Evolutionary conservation across 1,284 basidiomycete genomes (phyloP), one percentile per base, ranked within the genome.

Genomic region (Puccinia coronata): DNA sequence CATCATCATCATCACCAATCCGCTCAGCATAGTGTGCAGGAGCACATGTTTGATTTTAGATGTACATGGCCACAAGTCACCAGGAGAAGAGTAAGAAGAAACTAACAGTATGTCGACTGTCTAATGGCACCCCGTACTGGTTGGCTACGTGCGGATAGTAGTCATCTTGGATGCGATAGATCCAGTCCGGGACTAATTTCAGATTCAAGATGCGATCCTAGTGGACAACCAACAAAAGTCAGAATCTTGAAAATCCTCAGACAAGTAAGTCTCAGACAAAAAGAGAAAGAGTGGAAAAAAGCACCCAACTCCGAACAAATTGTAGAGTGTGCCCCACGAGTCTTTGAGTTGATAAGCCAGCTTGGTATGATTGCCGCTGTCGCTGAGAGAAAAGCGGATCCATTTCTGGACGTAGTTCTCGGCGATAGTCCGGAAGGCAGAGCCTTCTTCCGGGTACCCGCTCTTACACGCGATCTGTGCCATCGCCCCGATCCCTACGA

Each of bases 301-400:
- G 36, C n/a, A n/a, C 84, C 83, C 59, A 76, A 85, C 85, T 69
- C 81, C 83, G 47, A 84, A 82, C 34, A 85, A 75, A 79, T 86
- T 86, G 82, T 86, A 87, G 28, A 87, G 82, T 1, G 85, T 85
- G 2, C 86, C 86, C 85, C 85, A 86, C 6, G 84, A 85, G 12
- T 83, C 72, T 18, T 86, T 85, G 59, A 84, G 83, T 80, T 86
- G 86, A 82, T 87, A 87, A 3, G 84, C 82, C 5, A 87, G 84
- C 82, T 86, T 87, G 67, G 84, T 85, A 83, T 87, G 86, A 53
- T 82, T 73, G 18, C 49, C 47, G 39, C 82, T 55, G 82, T 39
- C 28, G 20, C 11, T 53, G 18, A 74, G 82, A 36, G 83, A 83
- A 16, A 82, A 82, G 28, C 84, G 82, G 1, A 55, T 76, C 84